Conservation (phyloP, 108 stramenopile species). For the Mayamaea pseudoterrestris region DNA sequence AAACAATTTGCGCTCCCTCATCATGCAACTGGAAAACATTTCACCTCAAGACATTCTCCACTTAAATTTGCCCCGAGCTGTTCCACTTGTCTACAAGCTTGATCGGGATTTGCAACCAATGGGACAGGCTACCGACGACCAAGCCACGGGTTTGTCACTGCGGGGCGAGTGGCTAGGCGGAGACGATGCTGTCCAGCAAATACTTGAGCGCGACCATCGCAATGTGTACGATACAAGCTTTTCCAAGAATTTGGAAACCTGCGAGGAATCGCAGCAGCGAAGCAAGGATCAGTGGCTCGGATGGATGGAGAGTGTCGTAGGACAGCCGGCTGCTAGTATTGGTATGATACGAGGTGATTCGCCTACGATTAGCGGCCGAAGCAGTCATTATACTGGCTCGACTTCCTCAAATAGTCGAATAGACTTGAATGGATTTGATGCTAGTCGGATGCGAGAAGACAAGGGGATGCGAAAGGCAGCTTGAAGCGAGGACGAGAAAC, state of each 20-base stretch:
- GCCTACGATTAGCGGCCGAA: no score
- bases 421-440: no score
- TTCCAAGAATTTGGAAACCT: conserved; percentile 50
- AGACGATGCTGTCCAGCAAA: conserved; percentile 54
- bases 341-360: no score
- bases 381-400: no score
- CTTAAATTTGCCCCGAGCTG: conserved; percentile 82
- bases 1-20: conserved; percentile 87
- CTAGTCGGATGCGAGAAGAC: no score
- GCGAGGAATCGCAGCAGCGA: no score
- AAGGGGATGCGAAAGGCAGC: no score
- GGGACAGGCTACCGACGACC: conserved; percentile 52
- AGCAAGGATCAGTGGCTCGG: no score
- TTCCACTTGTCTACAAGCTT: conserved; percentile 80
- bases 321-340: no score
- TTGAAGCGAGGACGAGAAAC: no score
- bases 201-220: conserved; percentile 61
- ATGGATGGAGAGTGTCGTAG: no score
- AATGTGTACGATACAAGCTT: conserved; percentile 74
- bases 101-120: conserved; percentile 75
- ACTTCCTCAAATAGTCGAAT: no score
- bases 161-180: conserved; percentile 76
- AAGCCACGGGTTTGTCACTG: conserved; percentile 71
- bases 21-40: conserved; percentile 91
- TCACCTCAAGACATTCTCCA: conserved; percentile 80